These are phyloP conservation scores for Ormosia emarginata DNA, from an alignment of 306 rosid species.

Conservation along the genomic window DNA sequence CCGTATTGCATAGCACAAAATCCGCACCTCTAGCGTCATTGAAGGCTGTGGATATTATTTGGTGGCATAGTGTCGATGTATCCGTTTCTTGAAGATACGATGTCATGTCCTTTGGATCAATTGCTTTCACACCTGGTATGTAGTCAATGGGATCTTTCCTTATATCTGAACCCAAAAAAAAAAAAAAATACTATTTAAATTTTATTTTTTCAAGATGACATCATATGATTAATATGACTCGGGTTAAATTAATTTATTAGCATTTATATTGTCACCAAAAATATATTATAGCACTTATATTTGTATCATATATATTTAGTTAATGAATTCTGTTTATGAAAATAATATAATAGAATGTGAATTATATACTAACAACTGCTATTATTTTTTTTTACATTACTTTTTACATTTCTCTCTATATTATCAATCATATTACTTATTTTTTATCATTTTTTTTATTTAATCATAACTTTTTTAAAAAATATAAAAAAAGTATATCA, in stretches of 20 bases:
- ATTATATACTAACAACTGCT: too few relatives aligned
- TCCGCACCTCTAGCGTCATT: slow-evolving; percentile 34
- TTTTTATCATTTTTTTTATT: too few relatives aligned
- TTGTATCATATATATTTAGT: too few relatives aligned
- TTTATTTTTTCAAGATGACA: too few relatives aligned
- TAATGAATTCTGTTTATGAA: too few relatives aligned
- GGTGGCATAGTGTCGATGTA: slow-evolving; percentile 41
- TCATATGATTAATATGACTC: not conserved
- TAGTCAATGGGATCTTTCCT: slow-evolving; percentile 50
- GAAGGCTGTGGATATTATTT: slow-evolving; percentile 37
- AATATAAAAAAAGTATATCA: too few relatives aligned
- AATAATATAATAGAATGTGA: too few relatives aligned
- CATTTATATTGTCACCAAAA: not conserved
- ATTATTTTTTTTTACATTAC: too few relatives aligned
- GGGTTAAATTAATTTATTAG: not conserved
- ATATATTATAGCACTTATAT: too few relatives aligned
- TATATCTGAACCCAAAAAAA: slow-evolving; percentile 5
- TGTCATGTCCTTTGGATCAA: slow-evolving; percentile 43
- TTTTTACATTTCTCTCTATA: too few relatives aligned
- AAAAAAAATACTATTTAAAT: not conserved
- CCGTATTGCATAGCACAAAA: slow-evolving; percentile 48
- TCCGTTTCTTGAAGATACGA: slow-evolving; percentile 49
- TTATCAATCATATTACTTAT: too few relatives aligned
- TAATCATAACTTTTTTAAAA: too few relatives aligned
- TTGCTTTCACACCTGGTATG: slow-evolving; percentile 51